Base-by-base conservation (phyloP, 2,329 filamentous ascomycete species). In the Gaeumannomyces sp. region DNA sequence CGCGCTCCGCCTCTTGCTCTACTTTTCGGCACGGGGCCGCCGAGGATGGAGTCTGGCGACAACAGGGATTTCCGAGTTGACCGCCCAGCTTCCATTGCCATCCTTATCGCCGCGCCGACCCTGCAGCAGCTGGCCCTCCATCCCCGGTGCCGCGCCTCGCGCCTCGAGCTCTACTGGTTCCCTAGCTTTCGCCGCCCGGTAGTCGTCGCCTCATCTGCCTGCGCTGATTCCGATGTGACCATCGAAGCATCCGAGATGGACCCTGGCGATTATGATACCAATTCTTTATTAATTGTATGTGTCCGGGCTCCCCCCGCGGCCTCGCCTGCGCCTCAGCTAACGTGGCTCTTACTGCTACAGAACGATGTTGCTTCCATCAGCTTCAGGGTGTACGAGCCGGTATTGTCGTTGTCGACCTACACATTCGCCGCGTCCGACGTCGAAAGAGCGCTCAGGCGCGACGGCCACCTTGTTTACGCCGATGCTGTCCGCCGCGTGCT, bases 251-350 rank as follows among this genome's bases (percentile, higher is more conserved):
- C 68, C 83, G 84, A 82, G 73, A 87, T 87, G 85, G 85, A 87
- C 76, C 81, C 82, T 75, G 82, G 83, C 69, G 84, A 87, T 76
- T 86, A 85, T 75, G 83, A 85, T 72, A 87, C 85, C 73, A 87
- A 87, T 76, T 80, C 80, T 67, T 76, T 87, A 71, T 77, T 85
- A 71, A 79, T 86, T 77, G 85, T 87, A 69, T 71, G 82, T 77
- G 50, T 29, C 35, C 59, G 45, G 25, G 50, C 57, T 58, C 35
- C 13, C 8, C 60, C 8, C 59, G 25, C 35, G 14, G 31, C 27
- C 13, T 31, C 29, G 28, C 31, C 11, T 50, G 38, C 50, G 64
- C 64, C 10, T 27, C 61, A 56, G 33, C 63, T 19, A 33, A 57
- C 19, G 8, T 59, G 11, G 59, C 62, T 16, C 57, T 31, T 61